Evolutionary conservation across 768 basidiomycete species (phyloP).

Genomic region (Gymnopilus junonius): DNA sequence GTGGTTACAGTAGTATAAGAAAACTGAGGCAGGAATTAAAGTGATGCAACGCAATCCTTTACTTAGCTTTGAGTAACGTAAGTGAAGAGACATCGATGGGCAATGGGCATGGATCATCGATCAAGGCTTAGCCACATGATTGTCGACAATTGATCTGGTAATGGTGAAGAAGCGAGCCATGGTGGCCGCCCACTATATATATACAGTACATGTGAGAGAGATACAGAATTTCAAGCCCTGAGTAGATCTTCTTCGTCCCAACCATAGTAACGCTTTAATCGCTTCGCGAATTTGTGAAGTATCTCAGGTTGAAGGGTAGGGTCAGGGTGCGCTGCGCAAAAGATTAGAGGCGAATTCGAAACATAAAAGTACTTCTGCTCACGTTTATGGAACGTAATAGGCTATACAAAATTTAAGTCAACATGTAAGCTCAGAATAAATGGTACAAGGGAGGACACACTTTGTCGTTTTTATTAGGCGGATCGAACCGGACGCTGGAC

Average conservation of each 20-base stretch:
- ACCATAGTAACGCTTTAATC: slow-evolving; percentile 65
- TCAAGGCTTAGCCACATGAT: no score
- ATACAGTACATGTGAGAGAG: neutral
- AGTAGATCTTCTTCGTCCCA: slow-evolving; percentile 59
- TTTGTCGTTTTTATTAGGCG: slow-evolving; percentile 54
- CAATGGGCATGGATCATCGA: no score
- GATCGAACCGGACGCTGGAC: slow-evolving; percentile 83
- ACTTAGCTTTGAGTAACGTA: no score
- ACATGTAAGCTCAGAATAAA: neutral
- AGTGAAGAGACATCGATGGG: no score
- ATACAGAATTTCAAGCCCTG: slow-evolving; percentile 2
- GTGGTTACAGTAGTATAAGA: no score
- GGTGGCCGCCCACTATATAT: neutral
- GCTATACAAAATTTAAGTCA: slow-evolving; percentile 35
- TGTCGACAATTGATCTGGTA: neutral
- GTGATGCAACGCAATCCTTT: no score
- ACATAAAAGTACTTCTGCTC: slow-evolving; percentile 21
- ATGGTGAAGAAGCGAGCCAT: neutral
- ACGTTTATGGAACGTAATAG: slow-evolving; percentile 84
- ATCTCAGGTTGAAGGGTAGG: slow-evolving; percentile 56
- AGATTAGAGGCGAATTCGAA: neutral
- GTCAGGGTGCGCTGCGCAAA: slow-evolving; percentile 70
- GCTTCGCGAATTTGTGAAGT: slow-evolving; percentile 59
- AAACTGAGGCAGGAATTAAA: no score
- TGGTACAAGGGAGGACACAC: slow-evolving; percentile 26